Conservation (phyloP, 192 early-diverging fungal species). For the Glomus cerebriforme region DNA sequence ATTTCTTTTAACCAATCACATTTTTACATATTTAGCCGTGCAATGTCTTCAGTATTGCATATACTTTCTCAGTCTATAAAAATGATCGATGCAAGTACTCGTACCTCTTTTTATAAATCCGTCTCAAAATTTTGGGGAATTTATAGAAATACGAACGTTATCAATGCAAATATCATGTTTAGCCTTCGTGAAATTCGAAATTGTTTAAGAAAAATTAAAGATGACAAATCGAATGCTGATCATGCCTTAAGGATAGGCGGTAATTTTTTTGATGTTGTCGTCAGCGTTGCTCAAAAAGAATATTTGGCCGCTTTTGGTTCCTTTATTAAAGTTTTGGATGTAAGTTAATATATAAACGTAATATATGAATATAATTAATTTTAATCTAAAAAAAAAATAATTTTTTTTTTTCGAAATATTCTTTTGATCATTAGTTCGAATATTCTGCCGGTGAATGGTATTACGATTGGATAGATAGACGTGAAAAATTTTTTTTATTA, state of each 20-base stretch:
- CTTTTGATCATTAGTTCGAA: neutral
- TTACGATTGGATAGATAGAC: neutral
- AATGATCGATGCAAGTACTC: neutral
- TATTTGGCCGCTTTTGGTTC: too few species aligned
- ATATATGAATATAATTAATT: too few species aligned
- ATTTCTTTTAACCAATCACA: neutral
- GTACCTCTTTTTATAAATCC: neutral
- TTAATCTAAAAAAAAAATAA: too few species aligned
- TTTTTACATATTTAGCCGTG: too few species aligned
- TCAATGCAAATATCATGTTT: neutral
- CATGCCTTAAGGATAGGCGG: too few species aligned
- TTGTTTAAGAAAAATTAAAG: slow-evolving; percentile 1
- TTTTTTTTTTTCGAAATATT: neutral
- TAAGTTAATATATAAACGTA: too few species aligned
- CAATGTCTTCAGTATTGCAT: neutral
- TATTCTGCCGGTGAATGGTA: slow-evolving; percentile 2
- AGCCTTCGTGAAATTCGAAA: neutral
- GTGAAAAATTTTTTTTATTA: neutral
- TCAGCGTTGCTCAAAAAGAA: too few species aligned
- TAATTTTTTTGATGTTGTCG: neutral
- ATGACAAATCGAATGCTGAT: neutral
- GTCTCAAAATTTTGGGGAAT: neutral
- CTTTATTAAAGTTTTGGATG: too few species aligned
- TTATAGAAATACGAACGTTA: neutral
- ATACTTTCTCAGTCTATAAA: neutral